Evolutionary conservation across 225 moss, liverwort and hornwort genomes (phyloP).

Genomic region (Ulota crispa): DNA sequence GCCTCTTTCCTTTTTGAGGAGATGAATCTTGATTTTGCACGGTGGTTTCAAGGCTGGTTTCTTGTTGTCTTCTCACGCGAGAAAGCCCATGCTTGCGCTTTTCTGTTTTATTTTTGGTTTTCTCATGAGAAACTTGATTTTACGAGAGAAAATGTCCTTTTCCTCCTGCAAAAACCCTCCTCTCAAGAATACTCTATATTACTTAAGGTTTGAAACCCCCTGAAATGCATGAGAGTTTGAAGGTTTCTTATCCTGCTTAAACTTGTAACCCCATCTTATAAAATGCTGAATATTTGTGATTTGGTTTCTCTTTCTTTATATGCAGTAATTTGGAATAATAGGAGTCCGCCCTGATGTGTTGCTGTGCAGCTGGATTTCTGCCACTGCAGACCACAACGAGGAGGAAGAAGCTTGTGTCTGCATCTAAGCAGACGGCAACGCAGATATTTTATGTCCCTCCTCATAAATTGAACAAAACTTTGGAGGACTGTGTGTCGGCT

Average conservation of each 20-base stretch:
- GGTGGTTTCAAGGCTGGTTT: no score
- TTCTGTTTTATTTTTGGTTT: no score
- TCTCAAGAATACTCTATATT: no score
- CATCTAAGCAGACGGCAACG: constrained; percentile 74
- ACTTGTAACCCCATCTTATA: neutral
- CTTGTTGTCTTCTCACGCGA: no score
- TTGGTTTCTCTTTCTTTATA: neutral
- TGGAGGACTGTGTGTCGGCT: constrained; percentile 67
- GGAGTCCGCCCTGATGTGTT: neutral
- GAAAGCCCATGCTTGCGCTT: no score
- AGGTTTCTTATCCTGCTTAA: neutral
- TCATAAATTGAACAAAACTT: constrained; percentile 72
- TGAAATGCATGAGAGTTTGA: neutral
- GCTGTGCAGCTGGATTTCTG: constrained; percentile 84
- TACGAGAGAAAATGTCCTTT: no score
- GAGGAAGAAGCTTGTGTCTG: constrained; percentile 56
- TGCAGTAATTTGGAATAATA: neutral
- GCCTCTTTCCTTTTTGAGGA: no score
- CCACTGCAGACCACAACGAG: constrained; percentile 61
- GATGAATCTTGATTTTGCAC: no score
- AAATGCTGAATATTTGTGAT: neutral
- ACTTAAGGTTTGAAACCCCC: no score
- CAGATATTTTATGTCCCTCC: constrained; percentile 94
- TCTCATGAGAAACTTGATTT: no score
- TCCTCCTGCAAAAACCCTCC: no score